Evolutionary conservation across 2,329 filamentous ascomycete species (phyloP).

Genomic region (Cylindrodendrum hubeiense): DNA sequence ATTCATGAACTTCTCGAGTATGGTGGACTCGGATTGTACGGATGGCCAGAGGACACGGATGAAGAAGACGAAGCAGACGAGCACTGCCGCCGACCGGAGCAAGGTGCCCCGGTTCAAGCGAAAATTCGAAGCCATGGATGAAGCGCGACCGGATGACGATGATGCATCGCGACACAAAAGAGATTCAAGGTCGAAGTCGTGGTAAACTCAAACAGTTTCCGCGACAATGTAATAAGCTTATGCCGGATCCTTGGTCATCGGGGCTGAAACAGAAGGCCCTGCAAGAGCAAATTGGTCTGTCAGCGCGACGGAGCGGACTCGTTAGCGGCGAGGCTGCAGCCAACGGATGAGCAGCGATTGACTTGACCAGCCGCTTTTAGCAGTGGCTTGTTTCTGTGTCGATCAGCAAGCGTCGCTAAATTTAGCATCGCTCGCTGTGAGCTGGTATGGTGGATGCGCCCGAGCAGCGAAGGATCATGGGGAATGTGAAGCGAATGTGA

Average conservation of each 20-base stretch:
- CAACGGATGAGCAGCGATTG: background rate
- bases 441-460: too few relatives aligned
- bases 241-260: background rate
- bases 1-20: conserved; percentile 17
- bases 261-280: background rate
- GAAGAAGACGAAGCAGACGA: conserved; percentile 12
- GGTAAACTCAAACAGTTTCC: background rate
- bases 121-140: conserved; percentile 9
- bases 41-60: conserved; percentile 17
- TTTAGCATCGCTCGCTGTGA: background rate
- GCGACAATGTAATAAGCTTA: background rate
- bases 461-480: too few relatives aligned
- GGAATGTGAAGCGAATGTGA: too few relatives aligned
- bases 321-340: background rate
- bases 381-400: background rate
- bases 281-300: background rate
- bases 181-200: background rate
- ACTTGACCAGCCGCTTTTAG: too few relatives aligned
- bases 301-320: background rate
- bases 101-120: conserved; percentile 7
- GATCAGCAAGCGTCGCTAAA: background rate
- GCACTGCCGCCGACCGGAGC: conserved; percentile 3
- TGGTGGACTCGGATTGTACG: background rate
- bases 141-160: background rate
- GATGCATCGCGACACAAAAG: background rate